Evolutionary conservation across 2,329 filamentous ascomycete genomes (phyloP).

Genomic region (Clarireedia hainanense): DNA sequence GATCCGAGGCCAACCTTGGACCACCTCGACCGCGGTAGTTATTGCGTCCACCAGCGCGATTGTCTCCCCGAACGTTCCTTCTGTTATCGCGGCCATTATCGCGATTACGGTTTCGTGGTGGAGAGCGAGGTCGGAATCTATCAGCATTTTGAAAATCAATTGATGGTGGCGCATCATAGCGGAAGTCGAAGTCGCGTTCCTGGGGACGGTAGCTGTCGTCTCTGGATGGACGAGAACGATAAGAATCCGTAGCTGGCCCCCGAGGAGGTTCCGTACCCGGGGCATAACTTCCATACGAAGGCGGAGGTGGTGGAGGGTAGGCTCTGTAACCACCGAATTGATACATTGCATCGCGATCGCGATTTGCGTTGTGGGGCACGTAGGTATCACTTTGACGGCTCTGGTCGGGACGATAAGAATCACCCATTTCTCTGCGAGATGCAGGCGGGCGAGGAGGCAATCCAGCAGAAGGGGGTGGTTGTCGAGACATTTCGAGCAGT

Average conservation of each 20-base stretch:
- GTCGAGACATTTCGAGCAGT: constrained; percentile 20
- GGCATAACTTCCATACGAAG: constrained; percentile 7
- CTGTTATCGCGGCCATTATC: constrained; percentile 5
- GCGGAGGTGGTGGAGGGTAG: constrained; percentile 5
- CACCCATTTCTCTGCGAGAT: constrained; percentile 6
- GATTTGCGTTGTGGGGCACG: constrained; percentile 5
- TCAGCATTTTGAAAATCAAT: constrained; percentile 22
- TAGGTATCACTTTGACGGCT: constrained; percentile 4
- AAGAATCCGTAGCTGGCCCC: constrained; percentile 5
- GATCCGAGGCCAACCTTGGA: constrained; percentile 26
- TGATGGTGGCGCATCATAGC: constrained; percentile 25
- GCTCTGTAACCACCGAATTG: constrained; percentile 19
- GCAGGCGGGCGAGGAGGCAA: constrained; percentile 17
- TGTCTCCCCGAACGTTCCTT: neutral
- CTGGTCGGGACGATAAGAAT: constrained; percentile 17
- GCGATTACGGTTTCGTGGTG: constrained; percentile 16
- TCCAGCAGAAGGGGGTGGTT: constrained; percentile 24
- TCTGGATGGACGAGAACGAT: constrained; percentile 2
- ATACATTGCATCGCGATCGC: constrained; percentile 14
- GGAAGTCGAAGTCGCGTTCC: constrained; percentile 25
- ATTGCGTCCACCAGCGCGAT: constrained; percentile 16
- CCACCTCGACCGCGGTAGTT: constrained; percentile 23
- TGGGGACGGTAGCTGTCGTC: constrained; percentile 17
- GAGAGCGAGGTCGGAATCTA: constrained; percentile 18
- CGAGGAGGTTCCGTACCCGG: constrained; percentile 14